Evolutionary conservation across 805 yeast genomes (phyloP), one percentile per base, ranked within the genome.

Genomic region (Lachancea sp.): DNA sequence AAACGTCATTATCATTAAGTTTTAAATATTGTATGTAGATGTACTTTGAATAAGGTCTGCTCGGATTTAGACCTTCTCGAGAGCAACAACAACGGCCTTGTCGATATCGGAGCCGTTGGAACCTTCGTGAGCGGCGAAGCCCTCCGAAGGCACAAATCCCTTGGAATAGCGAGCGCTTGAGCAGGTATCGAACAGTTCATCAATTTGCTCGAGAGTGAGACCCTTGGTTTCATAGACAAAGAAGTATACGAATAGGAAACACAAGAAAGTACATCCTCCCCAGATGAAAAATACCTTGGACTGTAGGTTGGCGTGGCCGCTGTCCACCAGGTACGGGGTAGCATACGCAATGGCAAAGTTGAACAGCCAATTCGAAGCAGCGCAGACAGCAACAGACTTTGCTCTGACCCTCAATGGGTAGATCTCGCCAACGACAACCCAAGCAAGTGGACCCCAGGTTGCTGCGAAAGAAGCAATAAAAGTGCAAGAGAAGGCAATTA

Each of bases 201-300:
- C 88, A 48, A 84, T 84, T 63, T 84, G 87, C 65, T 85, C 95
- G 58, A 86, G 73, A 33, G 84, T 72, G 52, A 84, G 73, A 44
- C 94, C 94, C 67, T 77, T 78, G 40, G 95, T 85, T 64, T 83
- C 90, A 54, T 78, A 77, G 46, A 85, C 77, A 52, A 71, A 72
- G 69, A 84, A 77, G 70, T 72, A 77, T 37, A 83, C 83, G 61
- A 80, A 85, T 61, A 81, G 67, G 56, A 80, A 53, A 16, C 73
- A 63, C 47, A 67, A 72, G 24, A 77, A 62, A 63, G 77, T 64
- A 60, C 83, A 78, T 2, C 83, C 83, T 18, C 65, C 58, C 13
- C 83, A 79, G 47, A 85, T 74, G 60, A 78, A 75, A 34, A 62
- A 75, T 55, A 74, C 79, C 35, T 90, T 90, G 56, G 78, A 76